Conservation (phyloP, 75 land plant species). For the Pinus tabuliformis region DNA sequence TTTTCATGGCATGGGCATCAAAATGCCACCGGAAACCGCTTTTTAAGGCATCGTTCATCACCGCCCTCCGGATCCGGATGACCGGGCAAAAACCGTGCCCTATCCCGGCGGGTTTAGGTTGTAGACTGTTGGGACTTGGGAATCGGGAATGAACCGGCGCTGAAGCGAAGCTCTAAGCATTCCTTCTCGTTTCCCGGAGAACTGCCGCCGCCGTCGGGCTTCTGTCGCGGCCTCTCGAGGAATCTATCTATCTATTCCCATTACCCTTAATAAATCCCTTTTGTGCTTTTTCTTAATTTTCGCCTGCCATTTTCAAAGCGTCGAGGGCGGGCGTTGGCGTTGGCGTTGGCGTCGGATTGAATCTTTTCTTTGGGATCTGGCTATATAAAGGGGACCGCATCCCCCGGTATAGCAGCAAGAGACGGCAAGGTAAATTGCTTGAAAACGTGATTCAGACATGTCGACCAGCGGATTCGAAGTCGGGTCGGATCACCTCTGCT, state of each 20-base stretch:
- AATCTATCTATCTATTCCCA: no score
- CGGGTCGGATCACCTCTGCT: conserved; percentile 33
- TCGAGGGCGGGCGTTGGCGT: conserved; percentile 10
- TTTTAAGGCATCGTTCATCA: no score
- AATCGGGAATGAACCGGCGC: background rate
- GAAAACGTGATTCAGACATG: conserved; percentile 11
- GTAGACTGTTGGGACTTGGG: background rate
- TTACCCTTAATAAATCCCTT: background rate
- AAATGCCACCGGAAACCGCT: background rate
- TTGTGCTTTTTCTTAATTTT: background rate
- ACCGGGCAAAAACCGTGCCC: background rate
- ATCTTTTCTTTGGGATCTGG: conserved; percentile 3
- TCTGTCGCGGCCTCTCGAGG: background rate
- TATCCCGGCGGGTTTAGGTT: background rate
- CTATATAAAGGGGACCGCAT: background rate
- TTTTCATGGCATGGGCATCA: background rate
- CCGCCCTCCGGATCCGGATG: no score
- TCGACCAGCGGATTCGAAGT: conserved; percentile 19
- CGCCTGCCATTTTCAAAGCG: background rate
- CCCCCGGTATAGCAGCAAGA: no score
- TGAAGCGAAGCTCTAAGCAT: background rate
- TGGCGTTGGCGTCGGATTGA: conserved; percentile 1
- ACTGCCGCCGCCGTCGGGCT: background rate
- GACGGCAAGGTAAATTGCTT: background rate
- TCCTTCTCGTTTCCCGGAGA: conserved; percentile 7